Conservation (phyloP, 257 asterid genomes). For the Solanum paucissectum region DNA sequence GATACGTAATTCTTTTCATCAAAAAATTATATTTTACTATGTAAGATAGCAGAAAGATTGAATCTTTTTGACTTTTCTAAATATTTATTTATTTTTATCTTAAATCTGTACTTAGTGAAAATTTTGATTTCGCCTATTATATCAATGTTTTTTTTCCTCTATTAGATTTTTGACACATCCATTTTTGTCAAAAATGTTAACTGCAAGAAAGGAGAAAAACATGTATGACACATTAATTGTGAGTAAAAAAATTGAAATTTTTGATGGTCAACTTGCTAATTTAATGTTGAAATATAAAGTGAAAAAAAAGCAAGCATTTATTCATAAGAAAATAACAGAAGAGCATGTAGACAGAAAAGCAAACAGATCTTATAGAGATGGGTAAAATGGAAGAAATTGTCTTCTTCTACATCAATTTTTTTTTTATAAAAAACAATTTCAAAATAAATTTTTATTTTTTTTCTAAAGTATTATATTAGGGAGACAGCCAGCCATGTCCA, state of each 20-base stretch:
- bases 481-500: slow-evolving; percentile 4
- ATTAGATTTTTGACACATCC: too few species aligned
- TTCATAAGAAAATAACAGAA: neutral
- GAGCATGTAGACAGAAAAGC: slow-evolving; percentile 6
- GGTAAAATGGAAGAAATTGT: slow-evolving; percentile 10
- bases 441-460: neutral
- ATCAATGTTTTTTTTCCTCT: too few species aligned
- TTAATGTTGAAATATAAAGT: neutral
- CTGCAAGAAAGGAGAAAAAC: neutral
- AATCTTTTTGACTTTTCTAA: too few species aligned
- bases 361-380: slow-evolving; percentile 6
- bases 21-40: too few species aligned
- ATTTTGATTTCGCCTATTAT: too few species aligned
- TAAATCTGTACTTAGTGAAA: too few species aligned
- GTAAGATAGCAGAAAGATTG: too few species aligned
- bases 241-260: neutral
- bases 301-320: neutral
- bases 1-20: too few species aligned
- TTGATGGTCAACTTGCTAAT: neutral
- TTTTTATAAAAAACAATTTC: neutral
- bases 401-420: slow-evolving; percentile 1
- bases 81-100: too few species aligned
- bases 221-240: neutral
- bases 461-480: slow-evolving; percentile 2
- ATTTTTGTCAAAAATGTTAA: neutral